A percentile compares a stretch with the other conserved stretches of the same genome.
Conservation (phyloP, 441 rosid genomes). For the Erodium trifolium region DNA sequence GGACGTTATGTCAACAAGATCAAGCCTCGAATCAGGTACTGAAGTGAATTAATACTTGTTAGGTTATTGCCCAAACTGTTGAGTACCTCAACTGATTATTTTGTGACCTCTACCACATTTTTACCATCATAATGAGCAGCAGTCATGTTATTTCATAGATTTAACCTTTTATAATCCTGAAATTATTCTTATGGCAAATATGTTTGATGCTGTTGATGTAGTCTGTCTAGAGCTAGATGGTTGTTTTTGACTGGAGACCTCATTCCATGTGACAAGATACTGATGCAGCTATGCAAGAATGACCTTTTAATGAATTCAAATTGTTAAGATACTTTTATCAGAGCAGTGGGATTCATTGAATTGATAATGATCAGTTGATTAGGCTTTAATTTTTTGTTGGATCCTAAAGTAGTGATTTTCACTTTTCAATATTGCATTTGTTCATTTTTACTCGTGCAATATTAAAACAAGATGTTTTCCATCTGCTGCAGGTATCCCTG, state of each 20-base stretch:
- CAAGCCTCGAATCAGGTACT: background rate
- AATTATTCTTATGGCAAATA: background rate
- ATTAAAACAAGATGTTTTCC: background rate
- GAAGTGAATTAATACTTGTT: background rate
- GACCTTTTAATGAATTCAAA: background rate
- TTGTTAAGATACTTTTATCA: background rate
- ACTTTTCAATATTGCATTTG: background rate
- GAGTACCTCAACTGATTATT: constrained; percentile 1
- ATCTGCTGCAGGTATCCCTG: constrained; percentile 70
- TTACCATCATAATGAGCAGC: background rate
- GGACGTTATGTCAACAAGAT: background rate
- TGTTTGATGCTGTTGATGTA: background rate
- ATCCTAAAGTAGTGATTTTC: background rate
- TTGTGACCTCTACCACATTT: background rate
- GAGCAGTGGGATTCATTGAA: background rate
- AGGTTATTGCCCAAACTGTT: background rate
- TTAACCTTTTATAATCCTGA: background rate
- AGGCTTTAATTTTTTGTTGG: background rate
- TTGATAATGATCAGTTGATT: constrained; percentile 7
- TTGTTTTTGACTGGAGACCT: background rate
- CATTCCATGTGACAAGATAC: background rate
- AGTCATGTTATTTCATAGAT: background rate
- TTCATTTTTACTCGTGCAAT: background rate
- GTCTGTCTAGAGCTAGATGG: background rate
- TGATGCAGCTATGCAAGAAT: background rate